A percentile compares a stretch with the other conserved stretches of the same genome.
Evolutionary conservation across 371 early-diverging fungal genomes (phyloP).

Genomic region (Sporodiniella umbellata): DNA sequence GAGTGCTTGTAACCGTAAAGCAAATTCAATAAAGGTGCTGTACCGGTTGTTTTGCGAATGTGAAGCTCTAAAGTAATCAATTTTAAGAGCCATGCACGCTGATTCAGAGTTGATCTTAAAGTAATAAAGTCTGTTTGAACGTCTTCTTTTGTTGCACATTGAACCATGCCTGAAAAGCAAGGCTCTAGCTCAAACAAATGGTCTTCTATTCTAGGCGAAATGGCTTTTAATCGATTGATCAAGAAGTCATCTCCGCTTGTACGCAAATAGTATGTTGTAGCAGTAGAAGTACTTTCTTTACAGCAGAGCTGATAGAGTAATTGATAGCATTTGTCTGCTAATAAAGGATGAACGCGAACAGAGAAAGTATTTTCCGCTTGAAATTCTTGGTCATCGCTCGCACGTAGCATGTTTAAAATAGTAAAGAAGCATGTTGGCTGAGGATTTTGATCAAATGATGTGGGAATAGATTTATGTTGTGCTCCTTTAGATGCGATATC

Average conservation of each 20-base stretch:
- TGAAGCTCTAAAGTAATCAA: constrained; percentile 80
- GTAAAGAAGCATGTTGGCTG: constrained; percentile 59
- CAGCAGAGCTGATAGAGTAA: constrained; percentile 74
- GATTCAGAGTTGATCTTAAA: constrained; percentile 64
- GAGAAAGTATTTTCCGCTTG: constrained; percentile 13
- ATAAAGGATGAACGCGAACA: constrained; percentile 59
- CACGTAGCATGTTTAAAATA: constrained; percentile 56
- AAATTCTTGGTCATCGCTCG: constrained; percentile 8
- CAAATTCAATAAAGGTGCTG: constrained; percentile 6
- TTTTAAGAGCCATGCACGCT: constrained; percentile 84
- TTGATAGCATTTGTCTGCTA: constrained; percentile 83
- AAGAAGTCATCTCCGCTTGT: constrained; percentile 66
- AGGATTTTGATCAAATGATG: constrained; percentile 19
- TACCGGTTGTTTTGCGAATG: constrained; percentile 9
- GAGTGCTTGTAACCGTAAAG: constrained; percentile 14
- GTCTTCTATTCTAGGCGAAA: constrained; percentile 28
- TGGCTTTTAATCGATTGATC: constrained; percentile 45
- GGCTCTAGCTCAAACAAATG: constrained; percentile 6
- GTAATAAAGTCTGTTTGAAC: constrained; percentile 43
- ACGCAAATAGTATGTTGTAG: constrained; percentile 75
- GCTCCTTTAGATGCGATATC: constrained; percentile 18
- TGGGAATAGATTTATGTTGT: constrained; percentile 9
- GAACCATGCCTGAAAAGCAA: constrained; percentile 12
- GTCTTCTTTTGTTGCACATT: constrained; percentile 11
- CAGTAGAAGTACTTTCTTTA: constrained; percentile 59